Percentiles rank a stretch among this genome's conserved stretches.
phyloP scores from a whole-genome alignment of 1,139 yeast species.

The Lodderomyces parapsilosis region DNA sequence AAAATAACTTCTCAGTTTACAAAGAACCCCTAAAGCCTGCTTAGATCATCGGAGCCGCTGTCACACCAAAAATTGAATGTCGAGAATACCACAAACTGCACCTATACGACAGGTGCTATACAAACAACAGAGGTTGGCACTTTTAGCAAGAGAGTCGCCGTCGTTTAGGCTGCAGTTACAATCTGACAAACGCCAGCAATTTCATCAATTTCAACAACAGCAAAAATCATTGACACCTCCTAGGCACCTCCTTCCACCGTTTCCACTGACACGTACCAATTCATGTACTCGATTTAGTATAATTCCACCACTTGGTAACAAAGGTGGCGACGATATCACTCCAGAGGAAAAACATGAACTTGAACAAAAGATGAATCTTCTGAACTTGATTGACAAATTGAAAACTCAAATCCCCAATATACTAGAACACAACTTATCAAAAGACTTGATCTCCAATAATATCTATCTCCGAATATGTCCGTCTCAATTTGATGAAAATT shows the following conservation, averaged over 20 bases:
- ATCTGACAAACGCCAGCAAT: background rate
- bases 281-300: background rate
- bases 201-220: background rate
- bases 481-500: slow-evolving; percentile 46
- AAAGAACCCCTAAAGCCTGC: background rate
- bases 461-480: slow-evolving; percentile 67
- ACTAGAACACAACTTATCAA: slow-evolving; percentile 50
- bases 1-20: background rate
- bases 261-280: background rate
- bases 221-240: background rate
- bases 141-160: background rate
- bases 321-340: background rate
- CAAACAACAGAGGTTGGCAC: background rate
- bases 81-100: background rate
- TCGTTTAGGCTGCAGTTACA: background rate
- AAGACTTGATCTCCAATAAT: slow-evolving; percentile 45
- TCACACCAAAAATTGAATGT: background rate
- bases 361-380: slow-evolving; percentile 55
- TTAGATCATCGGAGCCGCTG: background rate
- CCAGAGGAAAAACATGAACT: slow-evolving; percentile 10
- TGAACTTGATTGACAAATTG: slow-evolving; percentile 54
- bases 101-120: background rate
- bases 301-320: background rate
- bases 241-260: background rate
- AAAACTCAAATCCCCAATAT: slow-evolving; percentile 56